Base-by-base conservation (phyloP, 768 basidiomycete species). In the Ephemerocybe angulata region DNA sequence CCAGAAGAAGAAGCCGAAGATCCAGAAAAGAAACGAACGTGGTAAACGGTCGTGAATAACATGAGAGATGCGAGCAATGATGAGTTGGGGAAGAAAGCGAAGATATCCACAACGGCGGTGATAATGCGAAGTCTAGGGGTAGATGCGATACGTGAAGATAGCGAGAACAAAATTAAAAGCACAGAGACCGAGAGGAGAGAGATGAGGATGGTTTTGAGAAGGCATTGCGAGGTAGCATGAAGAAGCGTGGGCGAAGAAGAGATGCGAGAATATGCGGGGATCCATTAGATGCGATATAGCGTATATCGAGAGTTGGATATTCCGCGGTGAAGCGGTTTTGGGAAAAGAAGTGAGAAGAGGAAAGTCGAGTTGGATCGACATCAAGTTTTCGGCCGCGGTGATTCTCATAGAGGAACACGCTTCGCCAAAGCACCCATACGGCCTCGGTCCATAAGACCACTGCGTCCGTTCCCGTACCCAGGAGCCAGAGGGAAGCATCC, bases 401-500 rank as follows among this genome's bases (percentile, higher is more conserved):
- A 21, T 21, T 8, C 55, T 61, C 60, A 69, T 53, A 68, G 58
- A 33, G 65, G 62, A 24, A 69, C 56, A 37, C 65, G 58, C 24
- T 54, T 56, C 53, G 63, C 42, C 57, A 57, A 40, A 54, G 52
- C 50, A 50, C 41, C 52, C 47, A 52, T 50, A 29, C 58, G 54
- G 62, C 76, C 77, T 27, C 79, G 70, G 52, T 75, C 70, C 49
- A 80, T 58, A 48, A 88, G 66, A 6, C 86, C 87, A 59, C 85
- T 88, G 49, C 86, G 79, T 50, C 86, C 86, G 38, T 71, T 72
- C 4, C 85, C 86, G 55, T 70, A 83, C 8, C 86, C 86, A 33
- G 86, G 86, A 2, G 81, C 85, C 33, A 74, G 70, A n/a, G 68
- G 69, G 30, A 71, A 70, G 44, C 61, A 61, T 28, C 69, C 72